Base-by-base conservation (phyloP, 2,329 filamentous ascomycete genomes). In the Aspergillus terreus region DNA sequence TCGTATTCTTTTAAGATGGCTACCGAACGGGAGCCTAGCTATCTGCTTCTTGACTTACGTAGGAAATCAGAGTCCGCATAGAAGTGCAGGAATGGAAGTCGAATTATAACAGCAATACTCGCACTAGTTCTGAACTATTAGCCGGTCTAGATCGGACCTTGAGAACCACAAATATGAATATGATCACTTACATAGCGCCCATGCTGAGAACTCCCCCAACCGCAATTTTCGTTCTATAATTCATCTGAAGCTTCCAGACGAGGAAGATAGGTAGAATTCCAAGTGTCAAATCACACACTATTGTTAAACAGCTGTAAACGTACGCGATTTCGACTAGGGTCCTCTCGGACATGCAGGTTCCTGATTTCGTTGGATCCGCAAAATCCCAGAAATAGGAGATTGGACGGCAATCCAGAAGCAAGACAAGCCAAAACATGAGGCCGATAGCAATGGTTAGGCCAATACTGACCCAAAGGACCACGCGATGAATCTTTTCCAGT, bases 191-290 rank as follows among this genome's bases (percentile, higher is more conserved):
- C 21, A 23, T 23, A 23, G 21, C 21, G 21, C 21, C 21, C 21
- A 23, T 23, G 21, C 74, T 71, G 38, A 85, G 69, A 43, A 85
- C 71, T 0, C 71, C 70, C 5, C 74, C 73, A 6, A 84, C 67
- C 1, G 79, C 73, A 2, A 75, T 15, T 58, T 83, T 84, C 2
- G 74, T 77, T 48, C 71, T 73, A 5, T 50, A 61, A 42, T 76
- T 76, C 75, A 85, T 82, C 50, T 80, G 76, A 25, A 85, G 62
- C 19, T 76, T 71, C 70, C 74, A 80, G 2, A 85, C 72, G 10
- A 85, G 66, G 48, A 78, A 77, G 4, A 78, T 73, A 0, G 79
- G 80, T 1, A 82, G 65, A 32, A 81, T 69, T 5, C 75, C 71
- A n/a, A 82, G 68, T 1, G 75, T 77, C 38, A 80, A 75, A 59